A percentile compares a stretch with the other conserved stretches of the same genome.
Evolutionary conservation across 768 basidiomycete genomes (phyloP).

Genomic region (Mycena latifolia): DNA sequence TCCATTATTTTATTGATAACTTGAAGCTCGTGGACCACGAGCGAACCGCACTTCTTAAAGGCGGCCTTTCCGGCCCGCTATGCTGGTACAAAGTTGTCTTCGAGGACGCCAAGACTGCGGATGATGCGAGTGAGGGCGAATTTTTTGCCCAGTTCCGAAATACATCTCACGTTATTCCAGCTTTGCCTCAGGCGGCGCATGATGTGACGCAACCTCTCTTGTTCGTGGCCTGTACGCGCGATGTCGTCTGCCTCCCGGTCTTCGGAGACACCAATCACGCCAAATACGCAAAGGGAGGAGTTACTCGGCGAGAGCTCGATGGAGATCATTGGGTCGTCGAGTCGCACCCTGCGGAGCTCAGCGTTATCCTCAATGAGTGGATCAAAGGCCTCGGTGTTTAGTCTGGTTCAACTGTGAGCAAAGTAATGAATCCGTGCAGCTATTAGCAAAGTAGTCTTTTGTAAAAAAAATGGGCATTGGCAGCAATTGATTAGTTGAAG

Average conservation of each 20-base stretch:
- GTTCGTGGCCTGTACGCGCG: no score
- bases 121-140: conserved; percentile 45
- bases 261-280: not conserved
- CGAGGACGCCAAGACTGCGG: conserved; percentile 44
- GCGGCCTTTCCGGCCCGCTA: conserved; percentile 48
- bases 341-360: conserved; percentile 21
- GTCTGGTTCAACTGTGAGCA: no score
- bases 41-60: conserved; percentile 37
- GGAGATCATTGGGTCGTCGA: no score
- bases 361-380: conserved; percentile 9
- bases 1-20: no score
- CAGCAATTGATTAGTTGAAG: no score
- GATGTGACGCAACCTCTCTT: no score
- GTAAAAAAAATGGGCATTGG: no score
- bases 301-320: conserved; percentile 16
- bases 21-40: conserved; percentile 39
- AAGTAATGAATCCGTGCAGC: no score
- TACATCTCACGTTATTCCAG: not conserved
- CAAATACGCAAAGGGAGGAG: conserved; percentile 6
- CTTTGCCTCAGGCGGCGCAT: no score
- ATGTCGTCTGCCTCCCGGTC: not conserved
- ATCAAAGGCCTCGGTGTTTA: not conserved
- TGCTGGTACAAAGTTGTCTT: conserved; percentile 51
- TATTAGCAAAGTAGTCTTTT: no score
- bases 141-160: conserved; percentile 8